Base-by-base conservation (phyloP, 73 alveolate genomes). In the Strombidium stylifer region DNA sequence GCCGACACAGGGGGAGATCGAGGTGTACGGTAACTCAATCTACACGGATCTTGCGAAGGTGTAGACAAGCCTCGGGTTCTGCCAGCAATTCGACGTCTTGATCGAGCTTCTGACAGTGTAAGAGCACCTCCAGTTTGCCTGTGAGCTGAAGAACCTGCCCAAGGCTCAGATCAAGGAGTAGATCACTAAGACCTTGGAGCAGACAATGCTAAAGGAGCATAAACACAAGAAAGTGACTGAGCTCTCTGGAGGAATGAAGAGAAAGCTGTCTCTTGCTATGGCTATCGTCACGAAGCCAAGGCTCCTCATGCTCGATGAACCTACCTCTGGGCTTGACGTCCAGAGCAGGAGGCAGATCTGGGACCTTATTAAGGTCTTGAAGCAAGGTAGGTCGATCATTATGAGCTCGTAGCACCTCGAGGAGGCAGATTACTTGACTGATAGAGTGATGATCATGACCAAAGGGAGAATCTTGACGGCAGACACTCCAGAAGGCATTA, bases 291-390 rank as follows among this genome's bases (percentile, higher is more conserved):
- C 86, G 20, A 69, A 81, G 32, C 92, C 92, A 18, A 81, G 55
- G 7, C 34, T 81, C 52, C 73, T 81, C 19, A 27, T 55, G 36
- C 50, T 81, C 77, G 92, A 81, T 37, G 92, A 81, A 30, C 92
- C 92, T 26, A 81, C 92, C 35, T 72, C 86, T 11, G 92, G 92
- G 2, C 36, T 81, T 55, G 92, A 81, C 44, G 86, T 86, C n/a
- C 72, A 61, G 42, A 57, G 82, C 61, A 64, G 92, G 42, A 67
- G 74, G 32, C 50, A 80, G 36, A 72, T 75, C 6, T 82, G 93
- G 93, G 84, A 65, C 36, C 77, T 83, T 40, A 50, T 74, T 27
- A 76, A 78, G 46, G 25, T 40, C 11, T 39, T 70, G 12, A 70
- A 78, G 57, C 73, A 73, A 45, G 77, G 72, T 41, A 67, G 87